These are phyloP conservation scores for Trichophyton rubrum DNA, from an alignment of 2,329 filamentous ascomycete species.

Conservation along the genomic window DNA sequence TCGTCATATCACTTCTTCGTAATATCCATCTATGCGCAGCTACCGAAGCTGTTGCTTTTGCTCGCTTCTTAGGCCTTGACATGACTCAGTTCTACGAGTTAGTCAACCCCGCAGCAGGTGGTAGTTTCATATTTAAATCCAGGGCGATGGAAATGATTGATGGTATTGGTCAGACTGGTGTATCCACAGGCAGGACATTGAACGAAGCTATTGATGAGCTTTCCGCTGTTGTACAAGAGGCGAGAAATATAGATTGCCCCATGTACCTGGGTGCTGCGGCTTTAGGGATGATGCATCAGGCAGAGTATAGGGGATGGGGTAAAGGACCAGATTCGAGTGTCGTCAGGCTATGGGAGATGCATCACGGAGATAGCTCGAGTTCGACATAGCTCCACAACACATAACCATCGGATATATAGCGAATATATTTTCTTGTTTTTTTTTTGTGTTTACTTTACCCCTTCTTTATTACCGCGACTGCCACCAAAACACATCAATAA, in stretches of 20 bases:
- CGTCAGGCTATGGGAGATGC: background rate
- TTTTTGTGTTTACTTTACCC: too few relatives aligned
- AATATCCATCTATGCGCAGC: constrained; percentile 40
- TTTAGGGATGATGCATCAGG: constrained; percentile 24
- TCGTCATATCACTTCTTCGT: constrained; percentile 33
- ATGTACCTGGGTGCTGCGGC: constrained; percentile 28
- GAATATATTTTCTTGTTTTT: too few relatives aligned
- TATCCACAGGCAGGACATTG: constrained; percentile 24
- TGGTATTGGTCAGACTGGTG: constrained; percentile 17
- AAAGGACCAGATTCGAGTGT: constrained; percentile 20
- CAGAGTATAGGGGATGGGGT: constrained; percentile 23
- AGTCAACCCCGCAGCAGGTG: constrained; percentile 37
- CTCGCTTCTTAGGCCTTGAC: constrained; percentile 34
- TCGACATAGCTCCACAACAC: background rate
- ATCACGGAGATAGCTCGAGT: background rate
- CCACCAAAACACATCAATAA: too few relatives aligned
- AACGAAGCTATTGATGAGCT: constrained; percentile 29
- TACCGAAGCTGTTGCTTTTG: constrained; percentile 38
- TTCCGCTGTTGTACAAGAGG: constrained; percentile 32
- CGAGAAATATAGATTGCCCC: constrained; percentile 27
- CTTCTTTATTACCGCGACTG: too few relatives aligned
- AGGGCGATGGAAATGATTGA: constrained; percentile 28
- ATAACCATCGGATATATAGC: background rate
- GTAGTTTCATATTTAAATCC: constrained; percentile 34
- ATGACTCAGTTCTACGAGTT: constrained; percentile 35